Conservation (phyloP, 2,329 filamentous ascomycete species). For the Dactylellina drechsleri region DNA sequence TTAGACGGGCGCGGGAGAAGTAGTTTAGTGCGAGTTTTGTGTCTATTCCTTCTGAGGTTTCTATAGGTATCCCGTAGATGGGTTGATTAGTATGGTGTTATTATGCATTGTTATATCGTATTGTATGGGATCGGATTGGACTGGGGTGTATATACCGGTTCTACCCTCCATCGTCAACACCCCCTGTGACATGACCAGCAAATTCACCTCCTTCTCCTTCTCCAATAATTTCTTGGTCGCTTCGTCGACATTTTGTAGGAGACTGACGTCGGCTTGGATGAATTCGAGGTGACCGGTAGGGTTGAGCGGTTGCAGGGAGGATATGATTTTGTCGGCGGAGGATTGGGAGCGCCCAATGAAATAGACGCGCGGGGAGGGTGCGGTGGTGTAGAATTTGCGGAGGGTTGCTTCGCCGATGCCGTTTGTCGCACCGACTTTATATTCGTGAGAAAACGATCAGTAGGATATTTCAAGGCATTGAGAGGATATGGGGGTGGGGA, state of each 20-base stretch:
- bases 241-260: constrained; percentile 67
- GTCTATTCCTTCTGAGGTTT: constrained; percentile 65
- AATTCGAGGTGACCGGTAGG: constrained; percentile 64
- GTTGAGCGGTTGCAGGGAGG: constrained; percentile 64
- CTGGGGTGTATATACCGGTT: constrained; percentile 47
- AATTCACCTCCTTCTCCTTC: constrained; percentile 64
- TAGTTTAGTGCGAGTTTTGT: constrained; percentile 65
- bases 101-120: too few species aligned
- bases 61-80: too few species aligned
- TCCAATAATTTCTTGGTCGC: constrained; percentile 64
- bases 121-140: too few species aligned
- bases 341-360: constrained; percentile 65
- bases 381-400: constrained; percentile 64
- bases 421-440: constrained; percentile 66
- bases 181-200: constrained; percentile 65
- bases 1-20: constrained; percentile 64
- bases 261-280: constrained; percentile 65
- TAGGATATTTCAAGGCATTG: too few species aligned
- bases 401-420: constrained; percentile 68
- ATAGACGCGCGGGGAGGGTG: constrained; percentile 65
- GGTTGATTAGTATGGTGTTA: too few species aligned
- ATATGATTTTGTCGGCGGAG: constrained; percentile 62
- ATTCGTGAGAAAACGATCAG: too few species aligned
- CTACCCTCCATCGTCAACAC: constrained; percentile 61
- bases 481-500: constrained; percentile 59